phyloP scores from a whole-genome alignment of 2,329 filamentous ascomycete genomes.

The Apiospora kogelbergensis region DNA sequence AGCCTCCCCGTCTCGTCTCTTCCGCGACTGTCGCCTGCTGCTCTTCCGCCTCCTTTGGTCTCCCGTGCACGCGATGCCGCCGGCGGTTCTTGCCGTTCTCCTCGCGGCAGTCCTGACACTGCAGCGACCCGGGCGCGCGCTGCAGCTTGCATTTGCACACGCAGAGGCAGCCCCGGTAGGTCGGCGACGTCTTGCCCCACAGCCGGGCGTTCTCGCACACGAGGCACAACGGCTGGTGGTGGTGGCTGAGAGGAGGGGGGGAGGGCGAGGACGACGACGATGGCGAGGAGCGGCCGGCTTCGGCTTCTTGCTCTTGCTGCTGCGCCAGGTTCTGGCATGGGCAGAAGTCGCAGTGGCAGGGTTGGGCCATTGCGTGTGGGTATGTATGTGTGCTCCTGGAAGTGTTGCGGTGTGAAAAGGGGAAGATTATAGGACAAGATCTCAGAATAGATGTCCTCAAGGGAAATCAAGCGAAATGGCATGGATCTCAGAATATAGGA shows the following conservation, averaged over 20 bases:
- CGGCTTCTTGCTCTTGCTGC: neutral
- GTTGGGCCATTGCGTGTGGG: neutral
- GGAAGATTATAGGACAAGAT: too few relatives aligned
- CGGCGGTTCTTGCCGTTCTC: neutral
- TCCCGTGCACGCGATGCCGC: slow-evolving; percentile 1
- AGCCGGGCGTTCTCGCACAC: slow-evolving; percentile 16
- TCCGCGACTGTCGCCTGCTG: too few relatives aligned
- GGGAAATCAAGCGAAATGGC: too few relatives aligned
- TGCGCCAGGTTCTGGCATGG: neutral
- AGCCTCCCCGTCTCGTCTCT: too few relatives aligned
- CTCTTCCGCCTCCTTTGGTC: neutral
- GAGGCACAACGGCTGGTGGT: slow-evolving; percentile 12
- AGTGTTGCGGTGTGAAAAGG: neutral
- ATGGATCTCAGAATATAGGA: too few relatives aligned
- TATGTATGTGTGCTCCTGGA: neutral
- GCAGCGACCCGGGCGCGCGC: slow-evolving; percentile 6
- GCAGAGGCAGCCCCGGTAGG: slow-evolving; percentile 17
- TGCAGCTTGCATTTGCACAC: slow-evolving; percentile 18
- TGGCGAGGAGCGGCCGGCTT: too few relatives aligned
- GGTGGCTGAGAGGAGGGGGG: too few relatives aligned
- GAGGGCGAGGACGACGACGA: too few relatives aligned
- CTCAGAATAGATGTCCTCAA: too few relatives aligned
- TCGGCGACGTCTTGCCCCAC: slow-evolving; percentile 16
- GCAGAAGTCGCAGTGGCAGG: neutral
- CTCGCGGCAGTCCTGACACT: slow-evolving; percentile 3